Evolutionary conservation across 1,139 yeast genomes (phyloP).

Genomic region (Diutina neorugosa): DNA sequence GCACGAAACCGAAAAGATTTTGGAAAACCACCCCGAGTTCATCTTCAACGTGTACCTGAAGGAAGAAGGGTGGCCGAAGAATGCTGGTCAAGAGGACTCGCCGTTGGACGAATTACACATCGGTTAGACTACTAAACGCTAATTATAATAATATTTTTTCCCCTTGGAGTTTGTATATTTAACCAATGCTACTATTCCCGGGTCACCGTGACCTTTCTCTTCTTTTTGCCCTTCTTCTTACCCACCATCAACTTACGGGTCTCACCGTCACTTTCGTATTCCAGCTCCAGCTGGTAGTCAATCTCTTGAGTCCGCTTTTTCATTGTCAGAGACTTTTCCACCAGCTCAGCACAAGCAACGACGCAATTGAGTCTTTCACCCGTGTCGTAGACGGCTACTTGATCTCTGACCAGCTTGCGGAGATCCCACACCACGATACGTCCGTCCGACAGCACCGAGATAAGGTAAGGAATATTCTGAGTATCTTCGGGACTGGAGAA

Average conservation of each 20-base stretch:
- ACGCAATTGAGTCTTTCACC: slow-evolving; percentile 93
- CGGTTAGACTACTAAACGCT: background rate
- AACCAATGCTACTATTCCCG: slow-evolving; percentile 22
- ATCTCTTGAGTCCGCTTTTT: slow-evolving; percentile 25
- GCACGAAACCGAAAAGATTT: slow-evolving; percentile 47
- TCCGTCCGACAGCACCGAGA: slow-evolving; percentile 89
- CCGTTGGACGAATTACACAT: background rate
- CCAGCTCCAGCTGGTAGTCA: slow-evolving; percentile 42
- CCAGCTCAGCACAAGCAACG: slow-evolving; percentile 60
- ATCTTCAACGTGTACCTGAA: slow-evolving; percentile 31
- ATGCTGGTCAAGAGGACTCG: background rate
- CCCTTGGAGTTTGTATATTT: background rate
- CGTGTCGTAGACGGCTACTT: slow-evolving; percentile 79
- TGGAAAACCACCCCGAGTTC: slow-evolving; percentile 17
- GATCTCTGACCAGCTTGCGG: slow-evolving; percentile 38
- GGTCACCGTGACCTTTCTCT: slow-evolving; percentile 34
- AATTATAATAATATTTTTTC: too few relatives aligned
- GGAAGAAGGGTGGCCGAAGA: slow-evolving; percentile 2
- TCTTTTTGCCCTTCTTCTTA: slow-evolving; percentile 13
- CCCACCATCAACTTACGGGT: slow-evolving; percentile 34
- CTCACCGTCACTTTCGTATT: slow-evolving; percentile 52
- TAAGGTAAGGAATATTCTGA: slow-evolving; percentile 34
- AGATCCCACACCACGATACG: slow-evolving; percentile 86
- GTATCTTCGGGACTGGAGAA: slow-evolving; percentile 30
- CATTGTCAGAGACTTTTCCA: slow-evolving; percentile 66